Base-by-base conservation (phyloP, 192 early-diverging fungal genomes). In the Coemansia sp. region DNA sequence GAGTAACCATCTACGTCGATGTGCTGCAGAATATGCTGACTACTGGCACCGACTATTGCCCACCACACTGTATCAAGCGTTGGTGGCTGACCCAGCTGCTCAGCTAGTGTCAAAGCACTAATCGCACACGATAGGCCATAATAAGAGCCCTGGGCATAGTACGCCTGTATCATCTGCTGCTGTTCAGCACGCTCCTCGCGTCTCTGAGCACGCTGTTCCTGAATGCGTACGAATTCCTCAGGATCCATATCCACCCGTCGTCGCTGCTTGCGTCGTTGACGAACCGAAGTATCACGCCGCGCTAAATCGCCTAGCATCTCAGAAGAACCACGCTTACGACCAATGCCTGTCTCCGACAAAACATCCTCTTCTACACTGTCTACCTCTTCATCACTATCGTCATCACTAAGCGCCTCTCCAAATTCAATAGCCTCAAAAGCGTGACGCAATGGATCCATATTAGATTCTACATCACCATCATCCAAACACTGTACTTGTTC, bases 401-500 rank as follows among this genome's bases (percentile, higher is more conserved):
- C 69, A 18, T 56, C 54, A 23, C 60, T 58, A 19, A 26, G 31
- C 56, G 54, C 47, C 18, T 67, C 60, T 16, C 61, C 67, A 77
- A 74, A 73, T 64, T 76, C 74, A 30, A 83, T 61, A 1, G 61
- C 59, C 48, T 88, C 79, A 64, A 89, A 90, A 4, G 93, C 93
- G 28, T 86, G 68, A 24, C 85, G 82, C 25, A 94, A 67, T 27
- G 86, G 82, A 0, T 54, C 62, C 71, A 91, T 82, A n/a, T 86
- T 81, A 28, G 77, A 82, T 27, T 92, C 92, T 7, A 90, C 81
- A 38, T 91, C 89, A n/a, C 87, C 89, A 59, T 96, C 93, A 64
- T 94, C 94, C 69, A 96, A 81, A 21, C 94, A 88, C 51, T 88
- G 85, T 9, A 98, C 82, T 64, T 92, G 87, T 28, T 89, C 87